These are phyloP conservation scores for Diplodia corticola DNA, from an alignment of 2,329 filamentous ascomycete genomes.

Conservation along the genomic window DNA sequence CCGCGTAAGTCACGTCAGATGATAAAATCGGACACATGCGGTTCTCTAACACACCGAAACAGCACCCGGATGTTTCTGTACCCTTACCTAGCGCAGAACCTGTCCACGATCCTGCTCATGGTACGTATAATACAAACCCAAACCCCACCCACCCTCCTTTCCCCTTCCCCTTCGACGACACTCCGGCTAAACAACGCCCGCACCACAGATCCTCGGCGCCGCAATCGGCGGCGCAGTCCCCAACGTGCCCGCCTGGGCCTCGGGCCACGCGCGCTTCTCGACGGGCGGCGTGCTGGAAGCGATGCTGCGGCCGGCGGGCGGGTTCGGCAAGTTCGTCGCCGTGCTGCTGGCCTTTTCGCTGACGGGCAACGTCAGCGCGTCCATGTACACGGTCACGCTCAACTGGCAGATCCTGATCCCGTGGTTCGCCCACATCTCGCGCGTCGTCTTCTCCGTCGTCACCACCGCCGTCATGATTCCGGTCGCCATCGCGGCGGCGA, in stretches of 20 bases:
- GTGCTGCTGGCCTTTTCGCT: conserved; percentile 56
- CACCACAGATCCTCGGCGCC: conserved; percentile 51
- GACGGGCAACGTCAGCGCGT: conserved; percentile 60
- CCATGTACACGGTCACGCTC: conserved; percentile 63
- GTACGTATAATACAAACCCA: too few species aligned
- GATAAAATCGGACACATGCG: conserved; percentile 22
- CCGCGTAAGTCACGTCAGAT: conserved; percentile 44
- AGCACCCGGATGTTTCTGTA: conserved; percentile 54
- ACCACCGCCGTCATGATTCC: conserved; percentile 62
- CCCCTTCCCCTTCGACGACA: neutral
- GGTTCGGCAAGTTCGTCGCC: conserved; percentile 63
- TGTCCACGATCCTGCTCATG: conserved; percentile 62
- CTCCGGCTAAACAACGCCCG: neutral
- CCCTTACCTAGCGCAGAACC: conserved; percentile 56
- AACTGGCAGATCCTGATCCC: conserved; percentile 63
- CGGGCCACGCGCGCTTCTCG: conserved; percentile 42
- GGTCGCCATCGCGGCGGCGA: conserved; percentile 57
- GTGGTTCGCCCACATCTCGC: neutral
- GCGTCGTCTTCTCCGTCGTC: conserved; percentile 44
- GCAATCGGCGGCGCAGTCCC: conserved; percentile 63
- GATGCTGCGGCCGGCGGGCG: conserved; percentile 59
- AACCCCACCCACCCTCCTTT: too few species aligned
- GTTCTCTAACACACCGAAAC: neutral
- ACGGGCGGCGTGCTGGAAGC: conserved; percentile 61
- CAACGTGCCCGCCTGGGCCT: conserved; percentile 55